Evolutionary conservation across 306 rosid species (phyloP).

Genomic region (Rosa chinensis): DNA sequence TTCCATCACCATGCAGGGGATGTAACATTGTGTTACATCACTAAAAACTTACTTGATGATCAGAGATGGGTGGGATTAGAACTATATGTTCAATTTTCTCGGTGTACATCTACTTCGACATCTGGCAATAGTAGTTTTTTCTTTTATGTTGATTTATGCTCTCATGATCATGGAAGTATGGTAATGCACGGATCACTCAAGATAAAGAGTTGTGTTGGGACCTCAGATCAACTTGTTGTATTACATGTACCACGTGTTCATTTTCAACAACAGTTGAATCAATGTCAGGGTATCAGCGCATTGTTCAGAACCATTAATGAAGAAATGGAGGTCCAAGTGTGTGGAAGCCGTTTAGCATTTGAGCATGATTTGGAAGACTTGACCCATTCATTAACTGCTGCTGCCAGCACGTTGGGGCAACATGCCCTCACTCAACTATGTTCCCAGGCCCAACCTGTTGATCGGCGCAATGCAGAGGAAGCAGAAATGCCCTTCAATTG

Average conservation of each 20-base stretch:
- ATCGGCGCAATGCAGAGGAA: neutral
- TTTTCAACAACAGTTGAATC: slow-evolving; percentile 2
- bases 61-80: slow-evolving; percentile 10
- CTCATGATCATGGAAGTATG: neutral
- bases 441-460: neutral
- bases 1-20: slow-evolving; percentile 2
- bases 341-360: slow-evolving; percentile 22
- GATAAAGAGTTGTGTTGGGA: neutral
- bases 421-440: neutral
- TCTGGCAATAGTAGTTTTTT: neutral
- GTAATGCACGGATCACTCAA: neutral
- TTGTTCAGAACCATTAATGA: neutral
- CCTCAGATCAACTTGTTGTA: slow-evolving; percentile 3
- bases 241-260: slow-evolving; percentile 8
- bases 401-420: neutral
- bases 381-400: neutral
- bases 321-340: slow-evolving; percentile 19
- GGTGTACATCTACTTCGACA: no score
- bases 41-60: neutral
- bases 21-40: neutral
- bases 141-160: neutral
- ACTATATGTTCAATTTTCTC: neutral
- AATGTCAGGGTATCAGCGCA: slow-evolving; percentile 16
- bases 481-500: neutral
- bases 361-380: slow-evolving; percentile 10